Percentiles rank a stretch among this genome's conserved stretches.
These are phyloP conservation scores for Xerophyta viscosa DNA, from an alignment of 106 monocot species.

Conservation along the genomic window DNA sequence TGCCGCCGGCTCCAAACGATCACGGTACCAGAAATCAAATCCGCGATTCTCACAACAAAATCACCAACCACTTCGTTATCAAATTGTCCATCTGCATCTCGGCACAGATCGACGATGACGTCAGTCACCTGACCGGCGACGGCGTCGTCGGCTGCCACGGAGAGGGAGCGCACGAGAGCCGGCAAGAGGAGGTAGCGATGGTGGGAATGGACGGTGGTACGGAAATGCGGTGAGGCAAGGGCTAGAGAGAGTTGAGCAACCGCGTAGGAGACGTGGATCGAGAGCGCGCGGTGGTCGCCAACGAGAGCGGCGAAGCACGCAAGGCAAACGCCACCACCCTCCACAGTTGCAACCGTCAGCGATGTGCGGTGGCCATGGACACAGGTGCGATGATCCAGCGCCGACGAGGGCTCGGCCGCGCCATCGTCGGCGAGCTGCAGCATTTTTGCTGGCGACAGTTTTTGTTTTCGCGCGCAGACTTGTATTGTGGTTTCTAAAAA, in stretches of 20 bases:
- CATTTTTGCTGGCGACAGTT: no score
- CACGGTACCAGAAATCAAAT: conserved; percentile 32
- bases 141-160: conserved; percentile 33
- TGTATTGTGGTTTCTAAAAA: no score
- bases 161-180: conserved; percentile 51
- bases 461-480: no score
- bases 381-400: conserved; percentile 17
- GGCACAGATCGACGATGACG: conserved; percentile 43
- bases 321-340: conserved; percentile 60
- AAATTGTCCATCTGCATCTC: background rate
- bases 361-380: conserved; percentile 47
- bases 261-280: conserved; percentile 77
- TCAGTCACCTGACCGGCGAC: conserved; percentile 48
- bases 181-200: conserved; percentile 45
- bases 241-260: conserved; percentile 62
- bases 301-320: conserved; percentile 66
- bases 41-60: conserved; percentile 48
- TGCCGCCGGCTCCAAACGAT: conserved; percentile 60
- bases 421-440: no score
- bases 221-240: conserved; percentile 19
- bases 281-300: conserved; percentile 37
- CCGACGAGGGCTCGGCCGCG: no score
- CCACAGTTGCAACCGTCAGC: conserved; percentile 23
- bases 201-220: conserved; percentile 9
- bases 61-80: conserved; percentile 28